A percentile compares a stretch with the other conserved stretches of the same genome.
Evolutionary conservation across 2,329 filamentous ascomycete genomes (phyloP).

Genomic region (Botryotinia globosa): DNA sequence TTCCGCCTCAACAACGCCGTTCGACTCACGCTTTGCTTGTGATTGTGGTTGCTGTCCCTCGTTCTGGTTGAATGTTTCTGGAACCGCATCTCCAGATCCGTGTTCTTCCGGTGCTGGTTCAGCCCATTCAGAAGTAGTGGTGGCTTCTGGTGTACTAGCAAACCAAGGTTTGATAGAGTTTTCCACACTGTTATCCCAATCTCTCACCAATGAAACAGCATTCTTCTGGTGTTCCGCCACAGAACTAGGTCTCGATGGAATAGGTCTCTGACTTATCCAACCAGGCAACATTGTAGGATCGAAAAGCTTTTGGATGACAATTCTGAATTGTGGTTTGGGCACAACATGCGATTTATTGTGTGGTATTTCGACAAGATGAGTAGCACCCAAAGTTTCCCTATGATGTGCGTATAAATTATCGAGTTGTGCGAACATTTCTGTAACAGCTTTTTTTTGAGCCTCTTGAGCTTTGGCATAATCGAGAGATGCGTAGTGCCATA

Average conservation of each 20-base stretch:
- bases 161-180: constrained; percentile 46
- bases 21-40: not conserved
- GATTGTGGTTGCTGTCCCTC: not conserved
- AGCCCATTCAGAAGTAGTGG: not conserved
- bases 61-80: not conserved
- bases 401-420: constrained; percentile 33
- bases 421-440: constrained; percentile 34
- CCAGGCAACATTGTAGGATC: constrained; percentile 55
- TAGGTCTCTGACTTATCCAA: constrained; percentile 46
- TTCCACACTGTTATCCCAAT: constrained; percentile 50
- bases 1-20: not conserved
- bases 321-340: constrained; percentile 42
- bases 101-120: not conserved
- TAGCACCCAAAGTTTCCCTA: constrained; percentile 12
- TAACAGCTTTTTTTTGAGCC: constrained; percentile 25
- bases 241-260: constrained; percentile 46
- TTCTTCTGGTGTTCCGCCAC: constrained; percentile 54
- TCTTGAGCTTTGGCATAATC: constrained; percentile 25
- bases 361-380: not conserved
- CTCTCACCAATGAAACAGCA: constrained; percentile 48
- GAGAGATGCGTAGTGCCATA: constrained; percentile 34
- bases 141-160: constrained; percentile 25
- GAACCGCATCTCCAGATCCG: not conserved
- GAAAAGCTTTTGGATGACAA: constrained; percentile 52
- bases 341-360: not conserved